Base-by-base conservation (phyloP, 305 asterid species). In the Fraxinus velutina region DNA sequence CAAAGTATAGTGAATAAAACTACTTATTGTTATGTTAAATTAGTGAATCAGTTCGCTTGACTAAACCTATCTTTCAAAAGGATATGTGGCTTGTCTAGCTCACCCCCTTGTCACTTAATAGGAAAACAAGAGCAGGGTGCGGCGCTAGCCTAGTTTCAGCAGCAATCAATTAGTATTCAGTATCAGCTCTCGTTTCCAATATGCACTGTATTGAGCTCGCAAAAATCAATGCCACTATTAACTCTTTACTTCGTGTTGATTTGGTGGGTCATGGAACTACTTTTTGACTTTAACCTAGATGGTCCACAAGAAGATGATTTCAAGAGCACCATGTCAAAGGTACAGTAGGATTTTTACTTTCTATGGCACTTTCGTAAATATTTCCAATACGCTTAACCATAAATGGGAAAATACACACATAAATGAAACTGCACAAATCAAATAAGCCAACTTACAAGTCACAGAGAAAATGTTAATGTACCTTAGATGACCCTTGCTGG, bases 401-500 rank as follows among this genome's bases (percentile, higher is more conserved):
- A 1, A 10, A 22, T 62, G 33, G 72, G 72, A 62, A 21, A 62
- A 62, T 62, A 62, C 66, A 17, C 70, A 60, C n/a, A 62, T 22
- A 19, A 62, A 7, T 62, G 72, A 62, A 62, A 62, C 72, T 8
- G 64, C 75, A 79, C 33, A 50, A 27, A 36, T 73, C 39, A 78
- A 79, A 73, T 52, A 84, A 76, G 79, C 72, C 44, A 21, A 52
- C 29, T 72, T 64, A 42, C 50, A 81, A 66, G 73, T 82, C 78
- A 70, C 15, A 68, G 60, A 76, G 71, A 74, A 70, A 82, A 57
- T 19, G 80, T 15, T 77, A 73, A 78, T 77, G 83, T 89, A 92
- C 98, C 99, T 95, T 78, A 95, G 89, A 87, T 95, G 99, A 79
- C 99, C 99, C 89, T 95, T 95, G 95, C 98, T 95, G 86, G 99